Evolutionary conservation across 2,329 filamentous ascomycete genomes (phyloP).

Genomic region (Coniochaeta sp.): DNA sequence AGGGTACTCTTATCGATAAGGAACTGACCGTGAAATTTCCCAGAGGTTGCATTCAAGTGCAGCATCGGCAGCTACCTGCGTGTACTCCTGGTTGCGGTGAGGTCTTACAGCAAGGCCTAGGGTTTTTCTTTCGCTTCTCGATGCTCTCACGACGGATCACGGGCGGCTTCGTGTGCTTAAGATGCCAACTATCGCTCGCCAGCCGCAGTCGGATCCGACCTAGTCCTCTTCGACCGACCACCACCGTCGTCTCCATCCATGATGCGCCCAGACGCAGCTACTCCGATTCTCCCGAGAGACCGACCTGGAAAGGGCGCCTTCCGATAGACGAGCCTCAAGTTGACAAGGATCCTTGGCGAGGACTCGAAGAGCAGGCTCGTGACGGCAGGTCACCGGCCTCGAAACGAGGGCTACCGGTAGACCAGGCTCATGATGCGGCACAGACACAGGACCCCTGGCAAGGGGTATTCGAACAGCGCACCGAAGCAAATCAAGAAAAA

Average conservation of each 20-base stretch:
- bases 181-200: slow-evolving; percentile 28
- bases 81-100: neutral
- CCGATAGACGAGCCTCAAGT: neutral
- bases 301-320: neutral
- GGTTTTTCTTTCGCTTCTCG: neutral
- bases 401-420: neutral
- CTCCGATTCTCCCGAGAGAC: neutral
- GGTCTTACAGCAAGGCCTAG: neutral
- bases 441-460: neutral
- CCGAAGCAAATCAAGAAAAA: neutral
- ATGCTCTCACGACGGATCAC: slow-evolving; percentile 27
- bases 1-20: neutral
- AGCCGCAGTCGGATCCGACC: slow-evolving; percentile 1
- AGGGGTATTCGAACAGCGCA: neutral
- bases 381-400: neutral
- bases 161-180: slow-evolving; percentile 28
- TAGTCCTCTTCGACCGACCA: neutral
- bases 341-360: neutral
- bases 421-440: neutral
- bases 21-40: neutral
- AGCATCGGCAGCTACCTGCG: neutral
- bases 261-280: neutral
- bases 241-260: neutral
- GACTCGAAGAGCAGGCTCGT: neutral
- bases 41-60: neutral